Conservation (phyloP, 2,329 filamentous ascomycete genomes). For the Fusarium metavorans region DNA sequence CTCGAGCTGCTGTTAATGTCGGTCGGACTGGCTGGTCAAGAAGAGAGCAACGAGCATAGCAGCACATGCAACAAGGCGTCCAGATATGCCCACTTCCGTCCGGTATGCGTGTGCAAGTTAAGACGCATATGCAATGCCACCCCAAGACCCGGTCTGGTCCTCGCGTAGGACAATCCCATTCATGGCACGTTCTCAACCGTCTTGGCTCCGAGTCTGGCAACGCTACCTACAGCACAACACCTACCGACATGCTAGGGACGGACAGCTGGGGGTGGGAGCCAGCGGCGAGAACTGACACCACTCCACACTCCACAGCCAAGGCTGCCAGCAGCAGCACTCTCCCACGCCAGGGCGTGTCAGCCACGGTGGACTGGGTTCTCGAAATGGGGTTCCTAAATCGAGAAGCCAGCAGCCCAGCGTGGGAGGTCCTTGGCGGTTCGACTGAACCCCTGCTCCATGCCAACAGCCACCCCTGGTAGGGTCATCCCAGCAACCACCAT, state of each 20-base stretch:
- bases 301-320: constrained; percentile 32
- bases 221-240: background rate
- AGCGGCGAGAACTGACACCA: constrained; percentile 31
- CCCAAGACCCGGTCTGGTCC: constrained; percentile 40
- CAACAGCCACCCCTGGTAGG: constrained; percentile 40
- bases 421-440: constrained; percentile 40
- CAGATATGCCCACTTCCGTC: constrained; percentile 29
- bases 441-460: constrained; percentile 43
- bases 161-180: constrained; percentile 43
- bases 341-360: constrained; percentile 39
- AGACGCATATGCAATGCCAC: constrained; percentile 45
- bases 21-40: constrained; percentile 8
- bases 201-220: constrained; percentile 29
- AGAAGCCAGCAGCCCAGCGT: constrained; percentile 39
- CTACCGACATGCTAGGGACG: constrained; percentile 20
- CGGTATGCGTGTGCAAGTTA: constrained; percentile 40
- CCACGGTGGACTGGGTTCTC: constrained; percentile 33
- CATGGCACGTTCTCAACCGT: constrained; percentile 44
- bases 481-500: constrained; percentile 44
- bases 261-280: constrained; percentile 24
- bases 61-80: constrained; percentile 16
- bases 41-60: constrained; percentile 14
- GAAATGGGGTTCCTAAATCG: constrained; percentile 43
- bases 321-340: constrained; percentile 10
- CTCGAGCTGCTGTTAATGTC: constrained; percentile 10